Conservation (phyloP, 2,329 filamentous ascomycete genomes). For the Penicillium sp. region DNA sequence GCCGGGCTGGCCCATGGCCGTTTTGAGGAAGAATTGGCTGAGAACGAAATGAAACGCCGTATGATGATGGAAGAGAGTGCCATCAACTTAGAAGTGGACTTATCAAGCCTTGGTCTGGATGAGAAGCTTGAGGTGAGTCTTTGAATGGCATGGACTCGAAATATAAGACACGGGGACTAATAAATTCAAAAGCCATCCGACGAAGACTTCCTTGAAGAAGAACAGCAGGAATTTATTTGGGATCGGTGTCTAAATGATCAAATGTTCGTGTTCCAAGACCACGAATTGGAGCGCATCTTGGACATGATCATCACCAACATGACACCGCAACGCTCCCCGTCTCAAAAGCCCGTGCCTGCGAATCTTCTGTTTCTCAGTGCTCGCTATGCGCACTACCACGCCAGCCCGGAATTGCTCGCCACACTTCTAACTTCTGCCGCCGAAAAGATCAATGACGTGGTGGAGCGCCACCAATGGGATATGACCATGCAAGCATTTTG, state of each 20-base stretch:
- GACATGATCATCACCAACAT: constrained; percentile 97
- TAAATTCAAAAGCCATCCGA: constrained; percentile 50
- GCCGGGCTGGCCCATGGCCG: constrained; percentile 85
- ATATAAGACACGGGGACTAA: background rate
- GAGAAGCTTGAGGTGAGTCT: constrained; percentile 78
- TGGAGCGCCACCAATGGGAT: constrained; percentile 96
- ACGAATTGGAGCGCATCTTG: constrained; percentile 82
- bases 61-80: constrained; percentile 99
- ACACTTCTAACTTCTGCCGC: constrained; percentile 78
- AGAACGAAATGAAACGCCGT: constrained; percentile 87
- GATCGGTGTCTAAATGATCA: constrained; percentile 89
- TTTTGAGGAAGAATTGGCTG: constrained; percentile 95
- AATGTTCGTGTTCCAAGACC: constrained; percentile 99
- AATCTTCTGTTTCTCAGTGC: constrained; percentile 96
- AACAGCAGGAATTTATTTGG: constrained; percentile 94
- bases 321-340: constrained; percentile 89
- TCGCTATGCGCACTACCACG: constrained; percentile 93
- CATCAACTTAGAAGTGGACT: constrained; percentile 88
- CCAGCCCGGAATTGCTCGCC: constrained; percentile 74
- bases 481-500: constrained; percentile 99
- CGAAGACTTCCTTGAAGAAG: constrained; percentile 82
- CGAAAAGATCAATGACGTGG: constrained; percentile 93
- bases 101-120: constrained; percentile 92
- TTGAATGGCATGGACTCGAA: no score
- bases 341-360: constrained; percentile 95